Evolutionary conservation across 1,284 basidiomycete species (phyloP), one percentile per base, ranked within the genome.

Genomic region (Heterobasidion parviporum): DNA sequence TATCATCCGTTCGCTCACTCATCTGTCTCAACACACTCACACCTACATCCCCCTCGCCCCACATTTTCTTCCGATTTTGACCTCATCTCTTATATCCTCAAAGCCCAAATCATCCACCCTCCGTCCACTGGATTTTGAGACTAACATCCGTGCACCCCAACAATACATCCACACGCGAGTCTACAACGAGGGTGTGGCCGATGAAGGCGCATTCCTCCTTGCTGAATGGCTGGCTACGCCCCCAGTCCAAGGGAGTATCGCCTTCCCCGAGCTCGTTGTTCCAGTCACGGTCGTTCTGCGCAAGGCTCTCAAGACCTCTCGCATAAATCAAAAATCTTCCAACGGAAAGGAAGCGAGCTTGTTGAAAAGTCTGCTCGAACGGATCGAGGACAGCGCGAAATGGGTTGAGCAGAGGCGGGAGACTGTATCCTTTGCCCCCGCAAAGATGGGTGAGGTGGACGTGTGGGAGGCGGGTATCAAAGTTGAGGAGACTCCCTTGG

Each of bases 191-290:
- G 85, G 83, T 6, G 72, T 98, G 35, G 80, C 85, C 1, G 94
- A 98, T 56, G 97, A 98, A 70, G 76, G 86, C 16, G 70, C 80
- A 6, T 94, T 82, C 70, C 71, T 94, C 16, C 76, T 98, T 46
- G 85, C 87, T 9, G 92, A 96, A 70, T 94, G 90, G 82, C 80
- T 80, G 55, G 73, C 72, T 58, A 90, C 75, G 65, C 74, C 68
- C 60, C 72, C 79, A 0, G 81, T 89, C 0, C 87, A 87, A 54
- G 83, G 79, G 1, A 91, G 89, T 68, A 87, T 98, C 56, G 92
- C 92, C 0, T 98, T 98, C 74, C 96, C 96, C 1, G 97, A 99
- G 72, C 76, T 97, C 54, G 79, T 86, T 12, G 81, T 98, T n/a
- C 94, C 96, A 1, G 74, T 95, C 43, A 73, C 86, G n/a, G 80